Conservation (phyloP, 148 eudicot species). For the Diospyros lotus region DNA sequence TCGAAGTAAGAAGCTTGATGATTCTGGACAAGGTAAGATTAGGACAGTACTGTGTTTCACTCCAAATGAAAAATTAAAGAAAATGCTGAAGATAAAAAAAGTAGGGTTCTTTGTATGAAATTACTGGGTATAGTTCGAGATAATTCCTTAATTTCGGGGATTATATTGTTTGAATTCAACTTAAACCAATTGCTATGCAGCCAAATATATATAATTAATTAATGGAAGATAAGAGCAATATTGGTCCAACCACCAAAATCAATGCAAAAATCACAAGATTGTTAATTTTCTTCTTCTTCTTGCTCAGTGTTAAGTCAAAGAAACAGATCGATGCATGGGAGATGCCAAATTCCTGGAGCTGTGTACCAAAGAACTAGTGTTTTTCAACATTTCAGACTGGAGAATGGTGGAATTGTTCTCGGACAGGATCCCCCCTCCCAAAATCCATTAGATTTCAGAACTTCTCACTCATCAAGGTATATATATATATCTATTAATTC, state of each 20-base stretch:
- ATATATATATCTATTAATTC: too few relatives aligned
- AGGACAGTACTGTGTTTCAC: background rate
- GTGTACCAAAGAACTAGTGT: conserved; percentile 24
- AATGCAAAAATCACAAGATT: background rate
- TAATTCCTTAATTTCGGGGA: background rate
- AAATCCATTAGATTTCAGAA: conserved; percentile 2
- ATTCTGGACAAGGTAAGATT: conserved; percentile 40
- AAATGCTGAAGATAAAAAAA: background rate
- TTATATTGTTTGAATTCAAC: background rate
- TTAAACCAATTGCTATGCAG: too few relatives aligned
- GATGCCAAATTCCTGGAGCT: conserved; percentile 12
- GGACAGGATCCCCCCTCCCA: conserved; percentile 3
- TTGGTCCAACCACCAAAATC: too few relatives aligned
- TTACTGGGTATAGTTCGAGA: background rate
- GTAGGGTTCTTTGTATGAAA: background rate
- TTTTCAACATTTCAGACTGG: conserved; percentile 25
- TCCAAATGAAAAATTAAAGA: background rate
- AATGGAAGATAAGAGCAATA: too few relatives aligned
- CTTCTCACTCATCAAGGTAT: conserved; percentile 24
- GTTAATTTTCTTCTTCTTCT: background rate
- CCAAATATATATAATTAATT: too few relatives aligned
- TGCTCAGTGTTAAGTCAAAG: conserved; percentile 29
- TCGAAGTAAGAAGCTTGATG: conserved; percentile 51
- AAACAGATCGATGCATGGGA: conserved; percentile 19
- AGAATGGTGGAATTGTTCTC: conserved; percentile 36